phyloP scores from a whole-genome alignment of 805 yeast genomes.

The Komagataella phaffii region DNA sequence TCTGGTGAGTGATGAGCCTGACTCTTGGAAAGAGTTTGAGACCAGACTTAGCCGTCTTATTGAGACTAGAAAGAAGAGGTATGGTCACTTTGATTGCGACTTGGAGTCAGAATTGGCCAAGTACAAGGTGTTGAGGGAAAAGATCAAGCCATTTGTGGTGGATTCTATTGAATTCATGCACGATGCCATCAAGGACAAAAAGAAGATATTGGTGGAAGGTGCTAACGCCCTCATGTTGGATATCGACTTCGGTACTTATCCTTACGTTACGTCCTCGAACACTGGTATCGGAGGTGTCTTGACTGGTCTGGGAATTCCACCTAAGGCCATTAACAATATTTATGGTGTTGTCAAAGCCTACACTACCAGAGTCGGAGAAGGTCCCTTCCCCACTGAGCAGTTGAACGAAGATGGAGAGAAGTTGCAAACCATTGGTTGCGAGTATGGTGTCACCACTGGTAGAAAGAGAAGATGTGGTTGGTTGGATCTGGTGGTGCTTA shows the following conservation, averaged over 20 bases:
- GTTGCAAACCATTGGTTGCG: constrained; percentile 87
- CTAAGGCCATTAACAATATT: constrained; percentile 61
- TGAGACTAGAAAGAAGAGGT: constrained; percentile 74
- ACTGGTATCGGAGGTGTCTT: constrained; percentile 97
- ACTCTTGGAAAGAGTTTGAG: constrained; percentile 88
- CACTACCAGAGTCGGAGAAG: constrained; percentile 98
- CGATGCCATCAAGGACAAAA: constrained; percentile 58
- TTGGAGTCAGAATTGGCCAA: constrained; percentile 64
- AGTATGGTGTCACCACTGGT: constrained; percentile 96
- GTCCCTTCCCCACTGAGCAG: constrained; percentile 98
- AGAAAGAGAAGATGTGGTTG: constrained; percentile 99
- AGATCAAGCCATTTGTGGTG: constrained; percentile 80
- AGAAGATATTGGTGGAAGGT: constrained; percentile 90
- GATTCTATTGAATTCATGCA: constrained; percentile 84
- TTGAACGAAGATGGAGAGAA: constrained; percentile 76
- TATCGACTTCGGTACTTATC: constrained; percentile 95
- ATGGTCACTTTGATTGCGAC: constrained; percentile 87
- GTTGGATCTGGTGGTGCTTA: constrained; percentile 91
- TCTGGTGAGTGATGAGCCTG: constrained; percentile 78
- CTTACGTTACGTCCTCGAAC: constrained; percentile 89
- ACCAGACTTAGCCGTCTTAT: constrained; percentile 63
- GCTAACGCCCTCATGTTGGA: constrained; percentile 98
- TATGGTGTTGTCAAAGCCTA: constrained; percentile 98
- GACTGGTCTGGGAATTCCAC: constrained; percentile 96
- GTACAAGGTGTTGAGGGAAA: constrained; percentile 62